These are phyloP conservation scores for Aspergillus chevalieri DNA, from an alignment of 2,329 filamentous ascomycete species.

Conservation along the genomic window DNA sequence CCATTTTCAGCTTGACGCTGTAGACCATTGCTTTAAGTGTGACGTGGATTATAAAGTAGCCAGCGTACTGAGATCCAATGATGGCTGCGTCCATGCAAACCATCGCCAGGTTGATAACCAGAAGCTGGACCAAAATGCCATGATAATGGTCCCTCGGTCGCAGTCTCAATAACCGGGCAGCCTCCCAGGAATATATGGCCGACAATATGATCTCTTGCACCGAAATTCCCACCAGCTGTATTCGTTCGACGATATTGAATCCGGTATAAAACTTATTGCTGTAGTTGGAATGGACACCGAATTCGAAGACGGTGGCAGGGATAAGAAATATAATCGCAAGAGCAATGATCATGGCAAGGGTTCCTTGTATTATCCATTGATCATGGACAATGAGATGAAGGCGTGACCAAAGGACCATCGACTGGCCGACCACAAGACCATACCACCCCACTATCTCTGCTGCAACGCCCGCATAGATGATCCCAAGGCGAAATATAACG, in stretches of 20 bases:
- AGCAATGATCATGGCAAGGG: conserved; percentile 37
- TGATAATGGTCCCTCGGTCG: neutral
- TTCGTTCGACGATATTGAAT: conserved; percentile 41
- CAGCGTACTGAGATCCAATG: conserved; percentile 29
- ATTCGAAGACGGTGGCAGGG: conserved; percentile 34
- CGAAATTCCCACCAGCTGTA: conserved; percentile 49
- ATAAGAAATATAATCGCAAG: conserved; percentile 34
- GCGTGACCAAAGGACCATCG: conserved; percentile 41
- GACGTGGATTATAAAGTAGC: conserved; percentile 31
- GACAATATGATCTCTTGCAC: conserved; percentile 48
- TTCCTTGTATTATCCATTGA: conserved; percentile 23
- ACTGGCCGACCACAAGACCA: conserved; percentile 27
- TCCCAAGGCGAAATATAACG: neutral
- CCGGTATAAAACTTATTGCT: conserved; percentile 5
- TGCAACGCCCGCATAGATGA: no score
- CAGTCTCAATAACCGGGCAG: conserved; percentile 38
- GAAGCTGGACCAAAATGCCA: conserved; percentile 34
- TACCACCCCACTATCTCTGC: no score
- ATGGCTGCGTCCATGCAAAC: conserved; percentile 34
- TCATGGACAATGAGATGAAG: conserved; percentile 37
- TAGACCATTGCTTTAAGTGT: conserved; percentile 34
- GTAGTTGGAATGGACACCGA: conserved; percentile 11
- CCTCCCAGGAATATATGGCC: conserved; percentile 45
- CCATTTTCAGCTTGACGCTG: conserved; percentile 38
- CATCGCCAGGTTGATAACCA: conserved; percentile 37